A percentile compares a stretch with the other conserved stretches of the same genome.
Conservation (phyloP, 2,329 filamentous ascomycete genomes). For the Beauveria rudraprayagi region DNA sequence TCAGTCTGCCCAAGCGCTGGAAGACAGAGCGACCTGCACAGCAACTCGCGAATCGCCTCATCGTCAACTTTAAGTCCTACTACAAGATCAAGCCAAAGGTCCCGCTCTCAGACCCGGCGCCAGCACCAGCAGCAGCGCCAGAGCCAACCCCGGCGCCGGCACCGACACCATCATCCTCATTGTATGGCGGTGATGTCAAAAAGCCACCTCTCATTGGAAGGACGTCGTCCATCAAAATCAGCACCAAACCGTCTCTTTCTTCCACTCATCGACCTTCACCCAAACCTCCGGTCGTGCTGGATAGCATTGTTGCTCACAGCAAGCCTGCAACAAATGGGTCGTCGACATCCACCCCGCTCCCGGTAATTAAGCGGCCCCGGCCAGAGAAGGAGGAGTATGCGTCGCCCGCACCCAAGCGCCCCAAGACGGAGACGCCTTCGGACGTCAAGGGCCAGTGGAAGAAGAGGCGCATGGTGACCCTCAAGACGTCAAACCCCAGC, state of each 20-base stretch:
- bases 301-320: slow-evolving; percentile 22
- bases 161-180: slow-evolving; percentile 15
- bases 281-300: slow-evolving; percentile 13
- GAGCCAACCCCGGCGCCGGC: slow-evolving; percentile 29
- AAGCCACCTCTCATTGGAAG: slow-evolving; percentile 21
- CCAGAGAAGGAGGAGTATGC: slow-evolving; percentile 29
- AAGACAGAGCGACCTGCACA: slow-evolving; percentile 27
- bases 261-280: slow-evolving; percentile 17
- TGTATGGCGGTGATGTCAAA: slow-evolving; percentile 20
- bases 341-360: slow-evolving; percentile 15
- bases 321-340: slow-evolving; percentile 17
- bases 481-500: slow-evolving; percentile 27
- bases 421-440: slow-evolving; percentile 25
- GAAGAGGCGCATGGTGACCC: slow-evolving; percentile 29
- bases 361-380: slow-evolving; percentile 27
- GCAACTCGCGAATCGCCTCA: slow-evolving; percentile 25
- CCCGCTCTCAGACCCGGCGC: slow-evolving; percentile 30
- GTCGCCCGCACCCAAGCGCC: slow-evolving; percentile 30
- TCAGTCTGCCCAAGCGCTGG: slow-evolving; percentile 35
- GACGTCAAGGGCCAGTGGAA: slow-evolving; percentile 18
- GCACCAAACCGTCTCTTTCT: slow-evolving; percentile 20
- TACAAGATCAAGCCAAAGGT: slow-evolving; percentile 8
- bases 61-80: slow-evolving; percentile 26
- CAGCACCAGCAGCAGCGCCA: slow-evolving; percentile 22
- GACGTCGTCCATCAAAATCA: slow-evolving; percentile 33